Conservation (phyloP, 306 rosid genomes). For the Parietaria judaica region DNA sequence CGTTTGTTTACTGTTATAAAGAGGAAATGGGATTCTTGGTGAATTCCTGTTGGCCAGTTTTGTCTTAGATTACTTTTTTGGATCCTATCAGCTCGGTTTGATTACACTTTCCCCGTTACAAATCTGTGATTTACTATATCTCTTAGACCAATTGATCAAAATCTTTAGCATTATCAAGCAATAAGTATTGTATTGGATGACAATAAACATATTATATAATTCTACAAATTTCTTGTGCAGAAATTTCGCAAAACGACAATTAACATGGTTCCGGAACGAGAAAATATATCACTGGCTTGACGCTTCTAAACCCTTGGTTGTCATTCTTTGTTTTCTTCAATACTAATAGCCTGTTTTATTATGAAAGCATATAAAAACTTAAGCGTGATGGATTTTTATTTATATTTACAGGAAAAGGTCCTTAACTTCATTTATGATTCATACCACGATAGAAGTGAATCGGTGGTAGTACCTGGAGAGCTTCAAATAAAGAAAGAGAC, state of each 20-base stretch:
- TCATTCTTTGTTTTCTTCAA: not conserved
- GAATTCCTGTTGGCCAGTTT: too few relatives aligned
- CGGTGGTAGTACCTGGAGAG: conserved; percentile 45
- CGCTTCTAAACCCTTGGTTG: conserved; percentile 83
- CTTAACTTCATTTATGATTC: conserved; percentile 53
- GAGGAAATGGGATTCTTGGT: too few relatives aligned
- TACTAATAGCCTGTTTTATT: conserved; percentile 11
- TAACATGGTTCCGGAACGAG: conserved; percentile 93
- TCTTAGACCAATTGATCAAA: conserved; percentile 2
- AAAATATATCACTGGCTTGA: conserved; percentile 84
- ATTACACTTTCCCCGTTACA: too few relatives aligned
- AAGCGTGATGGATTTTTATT: not conserved
- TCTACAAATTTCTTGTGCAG: conserved; percentile 29
- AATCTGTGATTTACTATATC: not conserved
- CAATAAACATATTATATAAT: not conserved
- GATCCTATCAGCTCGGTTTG: too few relatives aligned
- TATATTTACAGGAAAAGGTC: conserved; percentile 50
- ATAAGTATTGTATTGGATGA: not conserved
- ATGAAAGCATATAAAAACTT: too few relatives aligned
- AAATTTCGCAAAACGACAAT: conserved; percentile 82
- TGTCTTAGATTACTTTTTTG: too few relatives aligned
- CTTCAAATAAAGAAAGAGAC: conserved; percentile 56
- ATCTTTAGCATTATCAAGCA: conserved; percentile 4
- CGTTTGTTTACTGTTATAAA: too few relatives aligned
- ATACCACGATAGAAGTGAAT: conserved; percentile 43